Conservation (phyloP, 192 early-diverging fungal genomes). For the Paraglomus brasilianum region DNA sequence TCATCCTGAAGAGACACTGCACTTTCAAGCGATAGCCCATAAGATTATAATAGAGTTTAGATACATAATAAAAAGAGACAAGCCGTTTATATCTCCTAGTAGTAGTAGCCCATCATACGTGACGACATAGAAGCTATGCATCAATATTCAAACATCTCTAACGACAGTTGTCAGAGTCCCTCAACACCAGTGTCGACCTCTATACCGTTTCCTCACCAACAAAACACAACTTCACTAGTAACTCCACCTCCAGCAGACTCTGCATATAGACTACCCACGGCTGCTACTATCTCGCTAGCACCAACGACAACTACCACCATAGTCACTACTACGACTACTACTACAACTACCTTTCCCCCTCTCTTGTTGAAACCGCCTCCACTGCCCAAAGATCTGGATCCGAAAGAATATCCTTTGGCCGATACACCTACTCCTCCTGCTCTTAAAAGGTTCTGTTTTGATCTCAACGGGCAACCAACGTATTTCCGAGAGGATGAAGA, state of each 20-base stretch:
- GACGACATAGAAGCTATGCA: not conserved
- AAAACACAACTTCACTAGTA: not conserved
- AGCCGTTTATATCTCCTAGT: too few species aligned
- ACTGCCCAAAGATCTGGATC: constrained; percentile 53
- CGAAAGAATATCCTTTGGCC: constrained; percentile 70
- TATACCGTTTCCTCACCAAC: constrained; percentile 3
- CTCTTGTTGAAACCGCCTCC: constrained; percentile 60
- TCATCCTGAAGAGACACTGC: too few species aligned
- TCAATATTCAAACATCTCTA: not conserved
- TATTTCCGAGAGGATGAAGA: constrained; percentile 64
- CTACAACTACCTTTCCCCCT: constrained; percentile 78
- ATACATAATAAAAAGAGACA: too few species aligned
- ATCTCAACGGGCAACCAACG: constrained; percentile 71
- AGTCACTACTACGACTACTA: constrained; percentile 79
- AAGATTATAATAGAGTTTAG: too few species aligned
- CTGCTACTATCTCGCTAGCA: constrained; percentile 49
- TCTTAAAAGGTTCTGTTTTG: constrained; percentile 78
- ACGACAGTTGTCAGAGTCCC: not conserved
- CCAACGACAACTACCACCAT: constrained; percentile 68
- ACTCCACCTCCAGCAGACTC: not conserved
- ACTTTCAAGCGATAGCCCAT: too few species aligned
- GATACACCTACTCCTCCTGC: constrained; percentile 72
- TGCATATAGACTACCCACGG: constrained; percentile 34
- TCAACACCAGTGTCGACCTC: constrained; percentile 24
- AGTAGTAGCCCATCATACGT: too few species aligned